Percentiles rank a stretch among this genome's conserved stretches.
Conservation (phyloP, 2,329 filamentous ascomycete species). For the Scytalidium sp. region DNA sequence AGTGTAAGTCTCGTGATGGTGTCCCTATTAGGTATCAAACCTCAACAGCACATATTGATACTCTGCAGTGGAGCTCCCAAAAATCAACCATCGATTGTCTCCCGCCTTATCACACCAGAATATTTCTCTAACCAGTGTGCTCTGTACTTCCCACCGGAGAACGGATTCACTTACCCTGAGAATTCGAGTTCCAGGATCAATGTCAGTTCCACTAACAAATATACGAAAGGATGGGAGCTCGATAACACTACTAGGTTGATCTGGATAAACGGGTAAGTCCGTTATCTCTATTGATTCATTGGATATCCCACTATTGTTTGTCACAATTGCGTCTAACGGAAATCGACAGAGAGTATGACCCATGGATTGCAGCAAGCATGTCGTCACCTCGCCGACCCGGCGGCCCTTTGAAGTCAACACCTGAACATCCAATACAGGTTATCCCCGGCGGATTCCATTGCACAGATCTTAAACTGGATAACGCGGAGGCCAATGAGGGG, state of each 20-base stretch:
- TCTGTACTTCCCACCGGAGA: conserved; percentile 47
- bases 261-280: conserved; percentile 48
- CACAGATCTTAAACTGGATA: conserved; percentile 42
- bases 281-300: too few species aligned
- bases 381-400: conserved; percentile 47
- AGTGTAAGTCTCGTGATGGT: conserved; percentile 30
- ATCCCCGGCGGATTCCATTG: conserved; percentile 50
- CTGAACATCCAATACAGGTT: conserved; percentile 43
- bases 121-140: conserved; percentile 52
- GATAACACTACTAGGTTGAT: conserved; percentile 48
- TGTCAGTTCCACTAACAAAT: conserved; percentile 42
- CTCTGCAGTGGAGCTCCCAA: conserved; percentile 36
- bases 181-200: conserved; percentile 37
- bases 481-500: conserved; percentile 39
- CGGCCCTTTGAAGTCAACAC: conserved; percentile 44
- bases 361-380: conserved; percentile 51
- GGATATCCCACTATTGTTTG: too few species aligned
- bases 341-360: conserved; percentile 46
- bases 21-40: not conserved
- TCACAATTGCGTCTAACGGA: conserved; percentile 5
- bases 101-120: conserved; percentile 40
- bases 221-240: conserved; percentile 51
- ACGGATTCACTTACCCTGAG: conserved; percentile 41
- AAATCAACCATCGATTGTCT: conserved; percentile 39
- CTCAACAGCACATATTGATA: not conserved